Evolutionary conservation across 352 stramenopile species (phyloP).

Genomic region (Globisporangium paddicum): DNA sequence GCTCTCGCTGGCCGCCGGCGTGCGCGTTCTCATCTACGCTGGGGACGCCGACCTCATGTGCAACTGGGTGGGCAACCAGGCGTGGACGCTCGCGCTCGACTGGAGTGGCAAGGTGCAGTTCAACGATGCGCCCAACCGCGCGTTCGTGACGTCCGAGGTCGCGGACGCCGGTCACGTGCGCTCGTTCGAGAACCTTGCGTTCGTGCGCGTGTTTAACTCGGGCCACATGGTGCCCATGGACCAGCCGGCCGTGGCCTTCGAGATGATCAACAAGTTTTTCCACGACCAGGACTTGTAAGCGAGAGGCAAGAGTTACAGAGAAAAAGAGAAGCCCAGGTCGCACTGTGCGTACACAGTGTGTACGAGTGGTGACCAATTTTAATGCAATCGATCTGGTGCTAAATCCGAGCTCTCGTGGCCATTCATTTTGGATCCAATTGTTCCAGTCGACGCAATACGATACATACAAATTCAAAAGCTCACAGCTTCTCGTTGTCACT

Average conservation of each 20-base stretch:
- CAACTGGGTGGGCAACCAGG: slow-evolving; percentile 94
- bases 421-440: no score
- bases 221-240: slow-evolving; percentile 95
- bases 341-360: no score
- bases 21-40: slow-evolving; percentile 93
- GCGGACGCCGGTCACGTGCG: slow-evolving; percentile 37
- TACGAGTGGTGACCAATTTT: no score
- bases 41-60: slow-evolving; percentile 97
- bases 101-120: slow-evolving; percentile 91
- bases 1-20: slow-evolving; percentile 68
- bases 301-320: no score
- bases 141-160: slow-evolving; percentile 21
- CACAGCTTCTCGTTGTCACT: neutral
- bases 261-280: slow-evolving; percentile 93
- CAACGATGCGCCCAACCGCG: slow-evolving; percentile 39
- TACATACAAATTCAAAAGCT: neutral
- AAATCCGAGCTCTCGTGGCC: no score
- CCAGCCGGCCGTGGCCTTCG: slow-evolving; percentile 86
- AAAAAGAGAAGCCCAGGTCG: no score
- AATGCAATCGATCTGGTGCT: no score
- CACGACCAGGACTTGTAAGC: slow-evolving; percentile 36
- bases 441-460: no score
- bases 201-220: slow-evolving; percentile 92
- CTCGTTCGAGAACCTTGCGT: slow-evolving; percentile 76
- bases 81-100: slow-evolving; percentile 90